phyloP scores from a whole-genome alignment of 352 stramenopile genomes.

The Thalassiosira exigua region DNA sequence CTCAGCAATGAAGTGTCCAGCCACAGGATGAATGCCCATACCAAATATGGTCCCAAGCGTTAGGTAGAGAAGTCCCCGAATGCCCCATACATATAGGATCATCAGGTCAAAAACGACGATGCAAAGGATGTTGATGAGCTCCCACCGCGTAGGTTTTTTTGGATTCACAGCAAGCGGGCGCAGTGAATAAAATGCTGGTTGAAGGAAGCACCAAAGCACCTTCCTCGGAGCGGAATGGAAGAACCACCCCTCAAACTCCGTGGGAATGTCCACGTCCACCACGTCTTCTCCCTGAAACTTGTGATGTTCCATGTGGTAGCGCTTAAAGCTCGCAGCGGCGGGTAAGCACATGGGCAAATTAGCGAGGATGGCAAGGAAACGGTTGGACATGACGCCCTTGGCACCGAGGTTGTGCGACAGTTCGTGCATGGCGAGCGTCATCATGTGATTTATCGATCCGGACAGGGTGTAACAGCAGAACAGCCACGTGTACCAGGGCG shows the following conservation, averaged over 20 bases:
- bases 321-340: constrained; percentile 92
- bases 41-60: constrained; percentile 91
- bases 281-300: constrained; percentile 93
- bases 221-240: constrained; percentile 89
- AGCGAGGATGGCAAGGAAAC: constrained; percentile 90
- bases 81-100: constrained; percentile 88
- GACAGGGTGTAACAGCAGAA: constrained; percentile 88
- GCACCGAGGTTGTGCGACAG: constrained; percentile 95
- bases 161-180: constrained; percentile 92
- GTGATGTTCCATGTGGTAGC: constrained; percentile 98
- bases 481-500: constrained; percentile 81
- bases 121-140: constrained; percentile 89
- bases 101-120: constrained; percentile 88
- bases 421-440: constrained; percentile 96
- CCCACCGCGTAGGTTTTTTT: constrained; percentile 88
- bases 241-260: constrained; percentile 89
- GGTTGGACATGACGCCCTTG: constrained; percentile 90
- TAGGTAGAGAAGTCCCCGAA: constrained; percentile 90
- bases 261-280: constrained; percentile 94
- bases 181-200: constrained; percentile 93
- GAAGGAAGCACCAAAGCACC: constrained; percentile 91
- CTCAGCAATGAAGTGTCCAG: constrained; percentile 97
- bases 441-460: constrained; percentile 92
- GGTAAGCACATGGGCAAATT: constrained; percentile 94
- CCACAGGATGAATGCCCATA: constrained; percentile 93